phyloP scores from a whole-genome alignment of 768 basidiomycete species.

The Cystoderma amianthinum region DNA sequence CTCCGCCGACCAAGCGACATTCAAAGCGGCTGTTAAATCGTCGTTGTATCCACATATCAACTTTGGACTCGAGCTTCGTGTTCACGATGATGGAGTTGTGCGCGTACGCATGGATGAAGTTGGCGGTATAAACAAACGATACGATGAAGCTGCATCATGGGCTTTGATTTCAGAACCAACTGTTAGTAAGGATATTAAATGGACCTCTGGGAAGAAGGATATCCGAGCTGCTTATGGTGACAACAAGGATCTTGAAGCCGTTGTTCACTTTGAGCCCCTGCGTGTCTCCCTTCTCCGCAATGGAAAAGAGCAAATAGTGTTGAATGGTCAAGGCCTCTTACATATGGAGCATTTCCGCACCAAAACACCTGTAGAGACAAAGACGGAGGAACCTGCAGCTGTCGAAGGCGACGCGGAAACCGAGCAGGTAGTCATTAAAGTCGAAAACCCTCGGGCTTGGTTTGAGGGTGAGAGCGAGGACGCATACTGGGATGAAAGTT shows the following conservation, averaged over 20 bases:
- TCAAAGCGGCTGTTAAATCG: constrained; percentile 74
- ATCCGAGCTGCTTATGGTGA: constrained; percentile 60
- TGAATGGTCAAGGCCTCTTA: constrained; percentile 85
- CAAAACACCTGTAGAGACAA: constrained; percentile 38
- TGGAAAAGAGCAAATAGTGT: constrained; percentile 77
- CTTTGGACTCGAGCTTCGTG: constrained; percentile 75
- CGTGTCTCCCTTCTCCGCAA: constrained; percentile 63
- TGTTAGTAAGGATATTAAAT: constrained; percentile 51
- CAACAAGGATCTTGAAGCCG: constrained; percentile 56
- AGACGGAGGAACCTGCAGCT: constrained; percentile 32
- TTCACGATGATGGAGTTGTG: constrained; percentile 85
- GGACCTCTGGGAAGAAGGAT: constrained; percentile 61
- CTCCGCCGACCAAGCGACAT: constrained; percentile 45
- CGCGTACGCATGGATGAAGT: constrained; percentile 93
- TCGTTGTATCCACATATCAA: constrained; percentile 78
- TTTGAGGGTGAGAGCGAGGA: constrained; percentile 86
- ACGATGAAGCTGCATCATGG: constrained; percentile 91
- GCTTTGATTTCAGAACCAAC: constrained; percentile 70
- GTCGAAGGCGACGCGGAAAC: constrained; percentile 37
- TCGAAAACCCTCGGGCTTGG: constrained; percentile 56
- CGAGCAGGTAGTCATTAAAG: constrained; percentile 48
- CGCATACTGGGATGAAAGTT: constrained; percentile 87
- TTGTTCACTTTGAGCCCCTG: constrained; percentile 71
- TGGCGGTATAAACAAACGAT: constrained; percentile 70
- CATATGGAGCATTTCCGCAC: constrained; percentile 98